These are phyloP conservation scores for Jimgerdemannia lactiflua DNA, from an alignment of 192 early-diverging fungal genomes.

Conservation along the genomic window DNA sequence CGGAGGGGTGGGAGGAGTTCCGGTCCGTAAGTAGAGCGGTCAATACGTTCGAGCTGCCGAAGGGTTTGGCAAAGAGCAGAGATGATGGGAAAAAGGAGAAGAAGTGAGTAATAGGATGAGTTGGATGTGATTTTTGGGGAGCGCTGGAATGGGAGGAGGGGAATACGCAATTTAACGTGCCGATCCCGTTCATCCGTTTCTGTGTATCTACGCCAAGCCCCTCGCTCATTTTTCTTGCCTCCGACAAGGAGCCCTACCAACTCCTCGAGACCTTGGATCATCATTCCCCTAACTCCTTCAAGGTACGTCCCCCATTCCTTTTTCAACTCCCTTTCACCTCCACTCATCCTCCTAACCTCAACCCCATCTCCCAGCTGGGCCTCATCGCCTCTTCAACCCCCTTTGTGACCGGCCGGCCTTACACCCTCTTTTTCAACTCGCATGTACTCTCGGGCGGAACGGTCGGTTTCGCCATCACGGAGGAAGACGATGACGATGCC, in stretches of 20 bases:
- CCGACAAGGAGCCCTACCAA: constrained; percentile 52
- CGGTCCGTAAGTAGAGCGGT: constrained; percentile 18
- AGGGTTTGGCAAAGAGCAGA: neutral
- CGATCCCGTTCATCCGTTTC: too few relatives aligned
- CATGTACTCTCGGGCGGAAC: constrained; percentile 39
- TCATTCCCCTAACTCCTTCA: constrained; percentile 32
- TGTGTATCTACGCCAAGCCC: neutral
- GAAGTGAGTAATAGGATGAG: neutral
- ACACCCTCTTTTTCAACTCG: constrained; percentile 46
- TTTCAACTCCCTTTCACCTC: neutral
- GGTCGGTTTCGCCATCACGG: constrained; percentile 40
- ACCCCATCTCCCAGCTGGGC: constrained; percentile 22
- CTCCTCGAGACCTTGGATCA: constrained; percentile 46
- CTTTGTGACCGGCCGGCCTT: constrained; percentile 48
- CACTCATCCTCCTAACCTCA: neutral
- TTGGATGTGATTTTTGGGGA: neutral
- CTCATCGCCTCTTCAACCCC: constrained; percentile 50
- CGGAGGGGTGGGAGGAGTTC: constrained; percentile 24
- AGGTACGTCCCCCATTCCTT: constrained; percentile 12
- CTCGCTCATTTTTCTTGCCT: constrained; percentile 29
- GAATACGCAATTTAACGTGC: too few relatives aligned
- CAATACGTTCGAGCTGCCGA: constrained; percentile 6
- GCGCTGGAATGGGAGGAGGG: neutral
- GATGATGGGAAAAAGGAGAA: neutral
- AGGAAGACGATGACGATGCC: neutral